These are phyloP conservation scores for Geosmithia putterillii DNA, from an alignment of 2,329 filamentous ascomycete species.

Conservation along the genomic window DNA sequence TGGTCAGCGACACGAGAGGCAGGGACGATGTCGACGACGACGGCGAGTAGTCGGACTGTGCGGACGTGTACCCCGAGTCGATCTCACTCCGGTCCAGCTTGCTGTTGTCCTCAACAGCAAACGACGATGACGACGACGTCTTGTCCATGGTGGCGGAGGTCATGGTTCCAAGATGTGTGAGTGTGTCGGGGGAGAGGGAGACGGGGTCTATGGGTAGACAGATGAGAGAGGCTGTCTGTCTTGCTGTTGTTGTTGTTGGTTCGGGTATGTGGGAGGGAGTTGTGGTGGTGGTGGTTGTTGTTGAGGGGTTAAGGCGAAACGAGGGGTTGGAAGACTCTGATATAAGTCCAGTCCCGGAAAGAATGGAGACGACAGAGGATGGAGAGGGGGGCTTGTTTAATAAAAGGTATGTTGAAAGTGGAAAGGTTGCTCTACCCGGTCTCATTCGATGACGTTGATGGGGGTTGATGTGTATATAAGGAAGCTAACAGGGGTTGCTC, in stretches of 20 bases:
- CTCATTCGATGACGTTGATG: neutral
- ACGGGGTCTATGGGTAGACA: neutral
- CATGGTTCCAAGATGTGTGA: constrained; percentile 13
- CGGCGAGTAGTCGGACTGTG: constrained; percentile 25
- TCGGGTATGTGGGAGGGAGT: too few species aligned
- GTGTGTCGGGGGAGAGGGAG: constrained; percentile 5
- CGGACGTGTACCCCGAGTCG: constrained; percentile 80
- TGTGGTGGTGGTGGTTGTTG: neutral
- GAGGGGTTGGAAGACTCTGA: neutral
- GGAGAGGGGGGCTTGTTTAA: neutral
- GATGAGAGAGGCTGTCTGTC: neutral
- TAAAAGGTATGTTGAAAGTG: neutral
- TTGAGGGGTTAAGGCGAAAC: neutral
- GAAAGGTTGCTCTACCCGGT: neutral
- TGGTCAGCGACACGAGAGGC: constrained; percentile 74
- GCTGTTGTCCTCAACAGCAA: constrained; percentile 19
- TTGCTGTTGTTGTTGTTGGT: too few species aligned
- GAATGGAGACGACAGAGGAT: neutral
- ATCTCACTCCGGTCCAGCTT: constrained; percentile 32
- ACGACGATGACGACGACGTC: constrained; percentile 24
- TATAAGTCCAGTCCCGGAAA: neutral
- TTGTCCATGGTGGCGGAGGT: constrained; percentile 19
- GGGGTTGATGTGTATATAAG: too few species aligned
- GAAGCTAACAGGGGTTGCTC: neutral
- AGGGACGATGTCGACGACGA: constrained; percentile 28